Evolutionary conservation across 441 rosid species (phyloP), one percentile per base, ranked within the genome.

Genomic region (Adansonia madagascariensis): DNA sequence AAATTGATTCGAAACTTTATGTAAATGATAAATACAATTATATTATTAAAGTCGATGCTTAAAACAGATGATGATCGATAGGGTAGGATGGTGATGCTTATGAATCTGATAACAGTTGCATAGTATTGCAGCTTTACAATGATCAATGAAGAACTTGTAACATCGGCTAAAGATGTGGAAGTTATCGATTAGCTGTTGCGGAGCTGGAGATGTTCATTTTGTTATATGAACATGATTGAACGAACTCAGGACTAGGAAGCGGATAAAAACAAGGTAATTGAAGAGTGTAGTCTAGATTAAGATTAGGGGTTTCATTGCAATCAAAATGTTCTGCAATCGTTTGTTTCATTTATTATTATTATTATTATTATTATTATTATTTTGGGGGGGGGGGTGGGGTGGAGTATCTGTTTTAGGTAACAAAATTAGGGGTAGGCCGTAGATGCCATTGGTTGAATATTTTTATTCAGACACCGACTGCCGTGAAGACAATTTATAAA

Each of bases 241-340:
- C 44, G 8, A 10, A 60, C 39, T 10, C 41, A 24, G 31, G 11
- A 11, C 65, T 60, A 60, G 65, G 65, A 60, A 15, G 65, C 65
- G 39, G 39, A 11, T 3, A 3, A 11, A 56, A 60, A 57, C 31
- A 3, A 39, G 0, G 39, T 60, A 15, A 60, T 24, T 24, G 64
- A 1, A 60, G 64, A 60, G 41, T 60, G 64, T 24, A 11, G 12
- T 12, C 6, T 27, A 31, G 18, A 27, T 62, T 22, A 49, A 78
- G 77, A 59, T 43, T 76, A 63, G 82, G 75, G 81, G 43, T 63
- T 71, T 46, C 24, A 69, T 18, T 18, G 62, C 72, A 27, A 9
- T n/a, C 44, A 44, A 49, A 27, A 71, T 60, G 6, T 39, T 80
- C 84, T 71, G 73, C 61, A 77, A 73, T 73, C 56, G 62, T 52